Percentiles rank a stretch among this genome's conserved stretches.
Conservation (phyloP, 768 basidiomycete species). For the Tylopilus felleus region DNA sequence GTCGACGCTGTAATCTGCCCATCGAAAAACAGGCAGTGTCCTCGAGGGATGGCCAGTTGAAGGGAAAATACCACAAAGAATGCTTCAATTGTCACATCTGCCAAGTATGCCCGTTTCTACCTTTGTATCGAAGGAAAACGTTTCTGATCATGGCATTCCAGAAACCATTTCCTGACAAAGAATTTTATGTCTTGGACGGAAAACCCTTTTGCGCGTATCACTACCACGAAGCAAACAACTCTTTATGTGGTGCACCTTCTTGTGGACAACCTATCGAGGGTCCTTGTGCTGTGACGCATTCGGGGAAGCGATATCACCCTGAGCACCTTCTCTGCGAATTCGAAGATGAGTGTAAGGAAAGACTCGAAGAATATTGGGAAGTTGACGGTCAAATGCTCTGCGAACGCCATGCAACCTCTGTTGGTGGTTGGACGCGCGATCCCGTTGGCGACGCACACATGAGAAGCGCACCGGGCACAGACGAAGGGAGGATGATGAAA, state of each 20-base stretch:
- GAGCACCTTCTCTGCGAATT: constrained; percentile 86
- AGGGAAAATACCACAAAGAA: constrained; percentile 90
- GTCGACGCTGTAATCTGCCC: constrained; percentile 79
- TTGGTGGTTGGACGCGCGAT: constrained; percentile 25
- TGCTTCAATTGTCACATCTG: constrained; percentile 90
- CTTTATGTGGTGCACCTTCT: constrained; percentile 71
- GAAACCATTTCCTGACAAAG: constrained; percentile 89
- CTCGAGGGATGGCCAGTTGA: constrained; percentile 88
- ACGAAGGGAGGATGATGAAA: constrained; percentile 60
- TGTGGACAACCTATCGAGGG: constrained; percentile 94
- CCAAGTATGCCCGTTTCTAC: constrained; percentile 46
- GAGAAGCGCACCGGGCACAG: constrained; percentile 17
- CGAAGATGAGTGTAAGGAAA: constrained; percentile 49
- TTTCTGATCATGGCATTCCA: constrained; percentile 28
- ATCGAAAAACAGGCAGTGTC: constrained; percentile 93
- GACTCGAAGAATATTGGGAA: constrained; percentile 84
- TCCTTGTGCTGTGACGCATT: constrained; percentile 83
- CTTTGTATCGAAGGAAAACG: not conserved
- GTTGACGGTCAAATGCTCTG: constrained; percentile 83
- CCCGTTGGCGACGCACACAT: constrained; percentile 4
- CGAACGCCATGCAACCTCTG: constrained; percentile 63
- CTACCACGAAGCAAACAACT: constrained; percentile 89
- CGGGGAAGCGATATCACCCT: constrained; percentile 80
- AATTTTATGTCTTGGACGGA: constrained; percentile 89
- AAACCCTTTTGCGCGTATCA: constrained; percentile 90